Evolutionary conservation across 208 protist species (phyloP).

Genomic region (Strigomonas culicis): DNA sequence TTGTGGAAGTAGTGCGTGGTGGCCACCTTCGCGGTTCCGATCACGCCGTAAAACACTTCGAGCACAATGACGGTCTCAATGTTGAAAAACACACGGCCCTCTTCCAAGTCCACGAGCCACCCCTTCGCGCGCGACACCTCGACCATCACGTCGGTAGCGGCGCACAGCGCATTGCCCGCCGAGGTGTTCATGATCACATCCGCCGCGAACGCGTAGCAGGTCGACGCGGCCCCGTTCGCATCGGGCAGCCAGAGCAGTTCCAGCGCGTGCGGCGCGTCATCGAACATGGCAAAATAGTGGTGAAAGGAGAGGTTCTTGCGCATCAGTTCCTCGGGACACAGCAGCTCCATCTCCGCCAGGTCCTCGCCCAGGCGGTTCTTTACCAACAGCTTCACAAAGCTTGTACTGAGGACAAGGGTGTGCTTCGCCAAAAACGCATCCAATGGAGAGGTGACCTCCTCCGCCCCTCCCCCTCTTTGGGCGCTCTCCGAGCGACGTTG

Average conservation of each 20-base stretch:
- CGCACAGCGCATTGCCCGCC: neutral
- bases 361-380: conserved; percentile 24
- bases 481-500: too few relatives aligned
- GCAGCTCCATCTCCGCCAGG: conserved; percentile 17
- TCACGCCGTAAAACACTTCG: neutral
- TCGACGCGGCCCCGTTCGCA: neutral
- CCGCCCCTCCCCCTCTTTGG: too few relatives aligned
- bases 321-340: neutral
- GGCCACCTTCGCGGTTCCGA: neutral
- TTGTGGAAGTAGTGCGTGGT: neutral
- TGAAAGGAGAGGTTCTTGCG: conserved; percentile 6
- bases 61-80: neutral
- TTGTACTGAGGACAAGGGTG: neutral
- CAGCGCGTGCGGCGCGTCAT: conserved; percentile 6
- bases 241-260: conserved; percentile 2
- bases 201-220: neutral
- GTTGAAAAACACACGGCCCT: neutral
- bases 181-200: neutral
- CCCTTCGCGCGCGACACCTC: neutral
- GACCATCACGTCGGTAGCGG: neutral
- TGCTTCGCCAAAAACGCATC: neutral
- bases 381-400: conserved; percentile 16
- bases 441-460: neutral
- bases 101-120: neutral
- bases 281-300: conserved; percentile 14